Base-by-base conservation (phyloP, 371 early-diverging fungal species). In the Haplosporangium sp. region DNA sequence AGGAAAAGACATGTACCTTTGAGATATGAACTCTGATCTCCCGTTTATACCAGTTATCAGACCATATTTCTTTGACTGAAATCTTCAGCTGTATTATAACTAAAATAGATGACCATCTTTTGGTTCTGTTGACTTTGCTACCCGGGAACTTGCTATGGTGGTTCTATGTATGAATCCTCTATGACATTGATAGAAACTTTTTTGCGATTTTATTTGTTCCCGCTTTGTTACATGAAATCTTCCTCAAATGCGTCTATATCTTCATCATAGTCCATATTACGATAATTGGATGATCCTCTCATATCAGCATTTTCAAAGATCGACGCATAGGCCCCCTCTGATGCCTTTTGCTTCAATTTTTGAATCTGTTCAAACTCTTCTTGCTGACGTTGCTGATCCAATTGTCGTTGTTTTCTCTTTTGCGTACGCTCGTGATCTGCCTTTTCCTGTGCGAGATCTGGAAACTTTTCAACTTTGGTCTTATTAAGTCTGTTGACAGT, bases 401-500 rank as follows among this genome's bases (percentile, higher is more conserved):
- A 71, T 61, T 83, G 71, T 69, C 89, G 76, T 19, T 84, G 82
- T 47, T 74, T 79, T 42, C 75, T 84, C 61, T 92, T 84, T 55
- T 85, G 78, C 61, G 90, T 83, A 63, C 92, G 88, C 61, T 93
- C 90, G 61, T 90, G 77, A 37, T 89, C 89, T 20, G 91, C 69
- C 85, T 92, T 94, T 61, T 94, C 93, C 42, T 86, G 88, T 34
- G 88, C 83, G 62, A 96, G 83, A 72, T 98, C 97, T 20, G 94
- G 94, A 34, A 88, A 81, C 37, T 84, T 76, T 53, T 96, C 97
- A 0, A 84, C 83, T 67, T 93, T 94, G 2, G 99, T 97, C 86
- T 97, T 98, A 87, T 97, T 97, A 53, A 98, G 84, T 48, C 98
- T 87, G 77, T 97, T 97, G 60, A 98, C 89, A 20, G 96, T 92